Conservation (phyloP, 2,329 filamentous ascomycete species). For the Claviceps quebecensis region DNA sequence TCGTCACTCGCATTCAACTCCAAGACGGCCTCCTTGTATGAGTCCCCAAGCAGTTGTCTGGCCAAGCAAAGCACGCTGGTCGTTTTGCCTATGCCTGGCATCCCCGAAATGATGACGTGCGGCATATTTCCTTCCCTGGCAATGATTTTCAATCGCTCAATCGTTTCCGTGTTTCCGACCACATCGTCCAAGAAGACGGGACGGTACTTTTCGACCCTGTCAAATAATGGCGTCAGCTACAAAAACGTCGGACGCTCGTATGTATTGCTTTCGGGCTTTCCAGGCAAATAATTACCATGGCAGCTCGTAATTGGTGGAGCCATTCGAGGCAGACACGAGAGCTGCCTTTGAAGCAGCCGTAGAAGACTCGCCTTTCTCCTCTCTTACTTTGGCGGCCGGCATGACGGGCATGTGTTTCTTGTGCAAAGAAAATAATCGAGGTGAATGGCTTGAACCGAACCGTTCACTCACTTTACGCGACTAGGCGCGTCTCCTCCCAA, state of each 20-base stretch:
- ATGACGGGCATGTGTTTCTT: constrained; percentile 26
- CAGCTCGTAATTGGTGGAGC: constrained; percentile 52
- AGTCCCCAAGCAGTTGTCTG: constrained; percentile 75
- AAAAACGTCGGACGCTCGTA: not conserved
- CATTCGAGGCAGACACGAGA: constrained; percentile 34
- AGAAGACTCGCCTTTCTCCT: constrained; percentile 46
- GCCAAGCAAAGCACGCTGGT: constrained; percentile 90
- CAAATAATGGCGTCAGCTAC: not conserved
- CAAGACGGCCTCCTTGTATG: constrained; percentile 93
- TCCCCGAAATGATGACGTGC: constrained; percentile 97
- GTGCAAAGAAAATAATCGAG: not conserved
- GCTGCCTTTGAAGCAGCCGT: constrained; percentile 44
- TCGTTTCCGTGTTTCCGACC: constrained; percentile 94
- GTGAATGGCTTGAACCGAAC: constrained; percentile 8
- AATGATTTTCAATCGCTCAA: constrained; percentile 95
- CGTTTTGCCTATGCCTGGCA: constrained; percentile 98
- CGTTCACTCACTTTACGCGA: constrained; percentile 22
- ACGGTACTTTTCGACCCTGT: constrained; percentile 95
- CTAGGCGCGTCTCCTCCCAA: constrained; percentile 18
- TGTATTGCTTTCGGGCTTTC: not conserved
- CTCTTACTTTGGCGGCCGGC: constrained; percentile 31
- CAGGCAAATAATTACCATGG: constrained; percentile 46
- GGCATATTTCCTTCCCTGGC: constrained; percentile 99
- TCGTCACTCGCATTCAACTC: constrained; percentile 96
- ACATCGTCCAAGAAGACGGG: constrained; percentile 92